These are phyloP conservation scores for Russula olivacea DNA, from an alignment of 768 basidiomycete species.

Conservation along the genomic window DNA sequence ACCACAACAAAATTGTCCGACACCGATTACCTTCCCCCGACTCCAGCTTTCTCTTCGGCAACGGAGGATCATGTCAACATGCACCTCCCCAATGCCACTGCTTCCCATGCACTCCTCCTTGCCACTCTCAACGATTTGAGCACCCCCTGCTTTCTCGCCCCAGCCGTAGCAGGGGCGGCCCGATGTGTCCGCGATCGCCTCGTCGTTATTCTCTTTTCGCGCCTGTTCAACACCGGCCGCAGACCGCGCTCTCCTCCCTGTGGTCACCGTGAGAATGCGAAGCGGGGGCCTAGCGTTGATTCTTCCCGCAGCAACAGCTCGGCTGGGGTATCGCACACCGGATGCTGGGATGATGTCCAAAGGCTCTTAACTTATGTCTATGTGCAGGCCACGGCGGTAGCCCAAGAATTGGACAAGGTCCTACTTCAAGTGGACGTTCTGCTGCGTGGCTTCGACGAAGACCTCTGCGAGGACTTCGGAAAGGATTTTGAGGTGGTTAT, in stretches of 20 bases:
- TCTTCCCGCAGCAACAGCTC: conserved; percentile 18
- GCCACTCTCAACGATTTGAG: conserved; percentile 48
- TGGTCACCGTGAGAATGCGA: conserved; percentile 2
- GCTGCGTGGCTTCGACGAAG: conserved; percentile 50
- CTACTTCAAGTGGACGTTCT: conserved; percentile 76
- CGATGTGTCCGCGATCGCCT: conserved; percentile 44
- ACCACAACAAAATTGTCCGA: conserved; percentile 7
- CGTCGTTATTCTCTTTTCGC: conserved; percentile 59
- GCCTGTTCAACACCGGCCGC: conserved; percentile 43
- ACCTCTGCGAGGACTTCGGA: conserved; percentile 36
- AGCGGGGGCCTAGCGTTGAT: conserved; percentile 12
- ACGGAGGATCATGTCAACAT: conserved; percentile 16
- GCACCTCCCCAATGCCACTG: conserved; percentile 23
- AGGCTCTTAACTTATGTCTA: conserved; percentile 77
- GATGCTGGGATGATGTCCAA: conserved; percentile 64
- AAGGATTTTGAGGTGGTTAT: conserved; percentile 34
- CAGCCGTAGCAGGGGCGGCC: conserved; percentile 49
- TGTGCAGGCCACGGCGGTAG: conserved; percentile 74
- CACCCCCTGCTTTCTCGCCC: conserved; percentile 49
- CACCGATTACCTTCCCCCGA: background rate
- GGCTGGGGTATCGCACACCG: conserved; percentile 36
- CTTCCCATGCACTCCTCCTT: conserved; percentile 40
- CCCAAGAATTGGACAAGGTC: conserved; percentile 59
- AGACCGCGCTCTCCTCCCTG: conserved; percentile 13
- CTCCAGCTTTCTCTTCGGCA: background rate